phyloP scores from a whole-genome alignment of 768 basidiomycete genomes.

The Xerocomus spinulosus region DNA sequence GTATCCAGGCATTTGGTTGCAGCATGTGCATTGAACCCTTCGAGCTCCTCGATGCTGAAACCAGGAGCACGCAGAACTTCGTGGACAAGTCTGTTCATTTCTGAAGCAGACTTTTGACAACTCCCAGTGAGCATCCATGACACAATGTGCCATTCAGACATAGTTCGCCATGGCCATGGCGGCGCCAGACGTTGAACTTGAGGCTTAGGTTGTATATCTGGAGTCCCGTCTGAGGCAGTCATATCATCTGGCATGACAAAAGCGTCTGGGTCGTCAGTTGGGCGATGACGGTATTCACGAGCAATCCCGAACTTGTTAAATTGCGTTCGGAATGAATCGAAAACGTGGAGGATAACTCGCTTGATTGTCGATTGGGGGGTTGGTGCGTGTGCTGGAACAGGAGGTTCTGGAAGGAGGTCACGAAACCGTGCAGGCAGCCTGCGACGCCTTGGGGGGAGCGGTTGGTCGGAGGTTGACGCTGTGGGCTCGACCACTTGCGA shows the following conservation, averaged over 20 bases:
- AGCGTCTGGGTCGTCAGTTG: not conserved
- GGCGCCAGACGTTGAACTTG: no score
- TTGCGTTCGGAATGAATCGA: not conserved
- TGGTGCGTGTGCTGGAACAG: not conserved
- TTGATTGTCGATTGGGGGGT: not conserved
- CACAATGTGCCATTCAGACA: constrained; percentile 7
- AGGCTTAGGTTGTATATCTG: not conserved
- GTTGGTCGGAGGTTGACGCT: no score
- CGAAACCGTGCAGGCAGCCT: no score
- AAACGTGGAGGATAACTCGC: not conserved
- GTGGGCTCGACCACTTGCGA: no score
- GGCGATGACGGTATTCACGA: not conserved
- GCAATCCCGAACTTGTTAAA: not conserved
- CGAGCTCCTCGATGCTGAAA: constrained; percentile 2
- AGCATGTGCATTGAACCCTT: not conserved
- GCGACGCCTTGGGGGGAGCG: no score
- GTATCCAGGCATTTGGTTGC: not conserved
- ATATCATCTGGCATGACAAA: not conserved
- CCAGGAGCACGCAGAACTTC: constrained; percentile 1
- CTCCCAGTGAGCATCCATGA: constrained; percentile 3
- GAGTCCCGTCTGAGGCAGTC: not conserved
- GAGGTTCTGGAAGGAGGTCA: not conserved
- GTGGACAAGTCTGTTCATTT: not conserved
- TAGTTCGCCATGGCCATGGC: constrained; percentile 17
- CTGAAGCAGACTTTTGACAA: not conserved